Conservation (phyloP, 2,329 filamentous ascomycete species). For the Cercospora canescens region DNA sequence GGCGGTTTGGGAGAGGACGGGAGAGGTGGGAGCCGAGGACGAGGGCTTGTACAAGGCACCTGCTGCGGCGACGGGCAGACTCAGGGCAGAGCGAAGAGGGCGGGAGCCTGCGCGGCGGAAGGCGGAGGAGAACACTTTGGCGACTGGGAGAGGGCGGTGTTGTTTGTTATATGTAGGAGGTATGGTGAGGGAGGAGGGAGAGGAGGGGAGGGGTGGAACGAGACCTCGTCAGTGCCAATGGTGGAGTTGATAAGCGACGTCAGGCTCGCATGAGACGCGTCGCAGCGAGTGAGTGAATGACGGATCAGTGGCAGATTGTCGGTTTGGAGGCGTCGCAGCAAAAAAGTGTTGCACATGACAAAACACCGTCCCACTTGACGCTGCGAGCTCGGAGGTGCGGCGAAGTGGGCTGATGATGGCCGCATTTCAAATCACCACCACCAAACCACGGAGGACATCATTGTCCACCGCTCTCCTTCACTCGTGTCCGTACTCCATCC, state of each 20-base stretch:
- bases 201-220: not conserved
- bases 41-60: slow-evolving; percentile 59
- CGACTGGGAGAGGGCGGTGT: not conserved
- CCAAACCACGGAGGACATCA: too few species aligned
- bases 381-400: not conserved
- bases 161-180: too few species aligned
- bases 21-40: slow-evolving; percentile 34
- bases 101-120: slow-evolving; percentile 64
- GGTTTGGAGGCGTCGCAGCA: not conserved
- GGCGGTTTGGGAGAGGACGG: slow-evolving; percentile 31
- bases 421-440: not conserved
- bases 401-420: not conserved
- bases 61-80: slow-evolving; percentile 72
- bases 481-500: not conserved
- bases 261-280: not conserved
- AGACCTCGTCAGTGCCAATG: not conserved
- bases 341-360: not conserved
- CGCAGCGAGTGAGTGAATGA: not conserved
- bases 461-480: not conserved
- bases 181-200: too few species aligned
- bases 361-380: not conserved
- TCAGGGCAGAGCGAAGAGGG: slow-evolving; percentile 70
- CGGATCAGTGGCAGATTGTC: not conserved
- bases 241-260: not conserved
- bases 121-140: slow-evolving; percentile 88